phyloP scores from a whole-genome alignment of 1,284 basidiomycete species.

The Anthracocystis panici-leucophaei region DNA sequence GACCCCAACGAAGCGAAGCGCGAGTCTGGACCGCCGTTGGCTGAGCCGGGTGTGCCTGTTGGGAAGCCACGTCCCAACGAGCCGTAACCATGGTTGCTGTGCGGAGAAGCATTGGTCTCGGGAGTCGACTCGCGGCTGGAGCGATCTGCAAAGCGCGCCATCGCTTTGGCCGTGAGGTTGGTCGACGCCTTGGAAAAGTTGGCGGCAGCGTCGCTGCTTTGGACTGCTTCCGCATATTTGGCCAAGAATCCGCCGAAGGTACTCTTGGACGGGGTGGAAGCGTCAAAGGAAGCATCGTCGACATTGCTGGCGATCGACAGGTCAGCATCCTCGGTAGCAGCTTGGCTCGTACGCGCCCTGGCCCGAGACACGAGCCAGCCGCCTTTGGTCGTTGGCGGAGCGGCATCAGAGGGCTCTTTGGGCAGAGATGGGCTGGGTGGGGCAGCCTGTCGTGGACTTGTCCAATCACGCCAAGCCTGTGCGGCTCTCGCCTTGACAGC shows the following conservation, averaged over 20 bases:
- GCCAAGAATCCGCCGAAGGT: constrained; percentile 44
- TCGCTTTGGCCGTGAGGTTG: constrained; percentile 63
- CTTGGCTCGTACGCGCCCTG: constrained; percentile 13
- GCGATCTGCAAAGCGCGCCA: constrained; percentile 53
- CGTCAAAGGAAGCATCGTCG: constrained; percentile 16
- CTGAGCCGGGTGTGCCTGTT: constrained; percentile 1
- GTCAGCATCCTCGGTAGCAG: constrained; percentile 21
- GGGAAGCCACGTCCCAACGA: constrained; percentile 25
- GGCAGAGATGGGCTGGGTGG: neutral
- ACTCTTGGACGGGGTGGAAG: constrained; percentile 36
- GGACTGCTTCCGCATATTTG: constrained; percentile 62
- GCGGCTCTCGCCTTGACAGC: constrained; percentile 40
- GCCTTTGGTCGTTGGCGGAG: constrained; percentile 25
- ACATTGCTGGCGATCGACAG: constrained; percentile 27
- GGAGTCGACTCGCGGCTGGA: constrained; percentile 52
- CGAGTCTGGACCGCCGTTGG: constrained; percentile 7
- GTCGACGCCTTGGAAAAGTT: constrained; percentile 65
- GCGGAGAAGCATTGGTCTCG: constrained; percentile 11
- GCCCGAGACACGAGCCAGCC: constrained; percentile 44
- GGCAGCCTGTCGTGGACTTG: constrained; percentile 12
- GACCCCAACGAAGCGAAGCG: constrained; percentile 40
- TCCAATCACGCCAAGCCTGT: constrained; percentile 47
- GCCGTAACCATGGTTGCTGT: constrained; percentile 9
- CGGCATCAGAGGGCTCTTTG: constrained; percentile 1
- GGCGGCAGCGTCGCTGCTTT: constrained; percentile 65